Evolutionary conservation across 2,329 filamentous ascomycete genomes (phyloP).

Genomic region (Thermomyces lanuginosus): DNA sequence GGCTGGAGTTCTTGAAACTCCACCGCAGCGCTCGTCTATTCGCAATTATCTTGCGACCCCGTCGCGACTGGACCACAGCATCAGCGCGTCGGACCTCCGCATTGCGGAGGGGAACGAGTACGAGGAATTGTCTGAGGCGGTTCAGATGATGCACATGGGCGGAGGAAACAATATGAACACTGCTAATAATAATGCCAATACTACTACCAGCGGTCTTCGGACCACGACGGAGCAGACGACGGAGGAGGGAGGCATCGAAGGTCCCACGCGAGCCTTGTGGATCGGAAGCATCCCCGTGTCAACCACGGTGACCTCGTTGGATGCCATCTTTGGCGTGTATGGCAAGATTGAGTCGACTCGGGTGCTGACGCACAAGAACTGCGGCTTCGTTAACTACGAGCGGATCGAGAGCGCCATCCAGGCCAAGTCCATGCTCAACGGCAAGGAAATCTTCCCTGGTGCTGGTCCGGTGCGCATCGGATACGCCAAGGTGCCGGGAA

Average conservation of each 20-base stretch:
- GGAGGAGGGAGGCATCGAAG: constrained; percentile 69
- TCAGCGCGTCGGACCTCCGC: constrained; percentile 59
- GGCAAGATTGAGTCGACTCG: constrained; percentile 80
- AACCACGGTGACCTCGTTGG: constrained; percentile 85
- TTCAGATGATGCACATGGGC: constrained; percentile 59
- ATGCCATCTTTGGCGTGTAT: constrained; percentile 88
- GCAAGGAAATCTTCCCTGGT: constrained; percentile 95
- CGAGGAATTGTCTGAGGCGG: constrained; percentile 63
- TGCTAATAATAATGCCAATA: background rate
- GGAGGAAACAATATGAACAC: constrained; percentile 32
- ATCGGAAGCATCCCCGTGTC: constrained; percentile 94
- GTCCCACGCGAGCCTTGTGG: constrained; percentile 86
- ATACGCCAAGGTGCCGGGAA: constrained; percentile 88
- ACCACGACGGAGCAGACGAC: constrained; percentile 46
- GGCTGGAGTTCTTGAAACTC: constrained; percentile 75
- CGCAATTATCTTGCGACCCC: constrained; percentile 64
- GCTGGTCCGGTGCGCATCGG: constrained; percentile 90
- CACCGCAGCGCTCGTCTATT: constrained; percentile 45
- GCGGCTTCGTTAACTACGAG: constrained; percentile 96
- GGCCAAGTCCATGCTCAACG: constrained; percentile 75
- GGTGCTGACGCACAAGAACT: constrained; percentile 96
- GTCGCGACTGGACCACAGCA: constrained; percentile 57
- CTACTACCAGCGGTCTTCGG: constrained; percentile 39
- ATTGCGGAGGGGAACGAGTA: constrained; percentile 62
- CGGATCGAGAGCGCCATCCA: constrained; percentile 76